phyloP scores from a whole-genome alignment of 2,329 filamentous ascomycete genomes.

The Arthrinium puccinioides region DNA sequence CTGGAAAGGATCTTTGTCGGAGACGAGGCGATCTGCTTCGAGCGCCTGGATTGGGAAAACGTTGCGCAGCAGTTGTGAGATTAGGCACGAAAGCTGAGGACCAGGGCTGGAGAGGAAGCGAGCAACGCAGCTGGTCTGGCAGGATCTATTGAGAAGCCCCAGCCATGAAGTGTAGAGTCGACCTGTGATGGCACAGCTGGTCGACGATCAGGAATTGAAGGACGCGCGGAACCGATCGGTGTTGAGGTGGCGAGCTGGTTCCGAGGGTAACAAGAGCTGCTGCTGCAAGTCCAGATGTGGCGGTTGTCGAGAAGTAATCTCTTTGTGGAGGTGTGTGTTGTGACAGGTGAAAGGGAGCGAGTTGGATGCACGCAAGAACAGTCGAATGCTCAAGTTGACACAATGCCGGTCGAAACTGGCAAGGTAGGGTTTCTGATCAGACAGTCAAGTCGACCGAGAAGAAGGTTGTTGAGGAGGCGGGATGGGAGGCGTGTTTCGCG shows the following conservation, averaged over 20 bases:
- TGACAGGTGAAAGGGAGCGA: neutral
- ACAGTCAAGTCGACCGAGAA: slow-evolving; percentile 4
- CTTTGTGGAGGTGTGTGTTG: neutral
- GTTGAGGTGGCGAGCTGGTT: no score
- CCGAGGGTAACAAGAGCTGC: no score
- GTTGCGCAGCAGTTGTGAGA: slow-evolving; percentile 14
- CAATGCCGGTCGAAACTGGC: no score
- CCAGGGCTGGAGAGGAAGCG: slow-evolving; percentile 31
- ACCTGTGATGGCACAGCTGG: neutral
- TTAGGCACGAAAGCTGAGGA: slow-evolving; percentile 7
- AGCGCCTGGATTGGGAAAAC: slow-evolving; percentile 25
- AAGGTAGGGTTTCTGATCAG: no score
- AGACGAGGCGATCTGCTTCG: slow-evolving; percentile 28
- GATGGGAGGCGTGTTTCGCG: no score
- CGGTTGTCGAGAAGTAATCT: neutral
- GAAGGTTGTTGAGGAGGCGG: no score
- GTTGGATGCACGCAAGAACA: neutral
- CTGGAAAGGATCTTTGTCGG: slow-evolving; percentile 20
- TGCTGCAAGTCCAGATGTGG: neutral
- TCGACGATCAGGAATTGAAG: slow-evolving; percentile 1
- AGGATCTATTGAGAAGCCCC: slow-evolving; percentile 25
- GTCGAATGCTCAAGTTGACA: slow-evolving; percentile 1
- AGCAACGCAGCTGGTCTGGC: slow-evolving; percentile 7
- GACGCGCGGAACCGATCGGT: no score
- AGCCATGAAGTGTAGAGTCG: slow-evolving; percentile 26